A percentile compares a stretch with the other conserved stretches of the same genome.
phyloP scores from a whole-genome alignment of 2,329 filamentous ascomycete genomes.

The Xenosphaeropsis pyriputrescens region DNA sequence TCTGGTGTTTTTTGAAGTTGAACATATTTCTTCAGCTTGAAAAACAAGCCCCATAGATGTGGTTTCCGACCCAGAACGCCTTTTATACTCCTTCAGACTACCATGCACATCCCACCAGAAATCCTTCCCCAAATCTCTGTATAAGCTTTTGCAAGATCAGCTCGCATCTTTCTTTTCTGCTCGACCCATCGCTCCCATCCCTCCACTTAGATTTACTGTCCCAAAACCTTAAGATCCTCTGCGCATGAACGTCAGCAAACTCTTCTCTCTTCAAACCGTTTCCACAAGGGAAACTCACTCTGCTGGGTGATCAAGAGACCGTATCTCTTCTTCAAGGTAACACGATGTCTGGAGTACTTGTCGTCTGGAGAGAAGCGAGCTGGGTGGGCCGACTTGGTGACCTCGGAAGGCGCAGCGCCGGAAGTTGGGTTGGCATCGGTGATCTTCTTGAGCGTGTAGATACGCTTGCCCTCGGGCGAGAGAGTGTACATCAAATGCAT shows the following conservation, averaged over 20 bases:
- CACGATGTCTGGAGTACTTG: slow-evolving; percentile 94
- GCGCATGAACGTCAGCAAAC: slow-evolving; percentile 5
- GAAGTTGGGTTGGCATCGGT: slow-evolving; percentile 33
- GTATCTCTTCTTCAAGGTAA: slow-evolving; percentile 90
- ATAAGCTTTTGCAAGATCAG: no score
- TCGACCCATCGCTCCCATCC: background rate
- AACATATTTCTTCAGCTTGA: background rate
- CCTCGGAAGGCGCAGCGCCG: slow-evolving; percentile 28
- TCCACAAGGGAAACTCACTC: slow-evolving; percentile 23
- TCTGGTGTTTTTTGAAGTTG: no score
- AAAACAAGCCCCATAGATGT: background rate
- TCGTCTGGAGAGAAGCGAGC: slow-evolving; percentile 96
- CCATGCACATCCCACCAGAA: no score
- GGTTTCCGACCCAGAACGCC: no score
- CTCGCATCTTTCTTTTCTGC: background rate
- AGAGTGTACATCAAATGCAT: slow-evolving; percentile 81
- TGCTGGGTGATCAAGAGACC: slow-evolving; percentile 76
- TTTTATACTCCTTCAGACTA: no score
- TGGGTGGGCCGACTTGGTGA: slow-evolving; percentile 92
- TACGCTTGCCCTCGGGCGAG: slow-evolving; percentile 68
- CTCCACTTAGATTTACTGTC: slow-evolving; percentile 17
- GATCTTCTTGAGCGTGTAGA: slow-evolving; percentile 93
- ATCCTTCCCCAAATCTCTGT: no score
- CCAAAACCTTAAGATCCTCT: slow-evolving; percentile 28
- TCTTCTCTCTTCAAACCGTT: slow-evolving; percentile 10